Evolutionary conservation across 1,284 basidiomycete species (phyloP).

Genomic region (Amylostereum areolatum): DNA sequence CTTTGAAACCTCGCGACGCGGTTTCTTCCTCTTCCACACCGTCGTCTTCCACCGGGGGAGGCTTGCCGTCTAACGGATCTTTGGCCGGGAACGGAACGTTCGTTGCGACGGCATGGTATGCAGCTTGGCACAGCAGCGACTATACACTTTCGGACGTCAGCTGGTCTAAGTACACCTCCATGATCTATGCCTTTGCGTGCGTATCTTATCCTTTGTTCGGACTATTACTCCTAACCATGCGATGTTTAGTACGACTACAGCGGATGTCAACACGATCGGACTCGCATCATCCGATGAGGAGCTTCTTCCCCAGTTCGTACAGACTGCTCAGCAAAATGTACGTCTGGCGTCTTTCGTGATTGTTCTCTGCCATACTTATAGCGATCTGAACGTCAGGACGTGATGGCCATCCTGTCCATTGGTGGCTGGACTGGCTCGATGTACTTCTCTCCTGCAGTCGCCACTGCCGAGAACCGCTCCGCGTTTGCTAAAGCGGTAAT

Average conservation of each 20-base stretch:
- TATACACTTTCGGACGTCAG: constrained; percentile 39
- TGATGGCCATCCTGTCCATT: constrained; percentile 72
- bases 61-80: neutral
- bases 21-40: neutral
- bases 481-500: constrained; percentile 65
- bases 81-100: constrained; percentile 14
- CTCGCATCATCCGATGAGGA: constrained; percentile 35
- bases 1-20: neutral
- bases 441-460: constrained; percentile 74
- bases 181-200: constrained; percentile 58
- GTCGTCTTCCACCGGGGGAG: neutral
- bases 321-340: constrained; percentile 49
- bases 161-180: constrained; percentile 49
- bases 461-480: constrained; percentile 51
- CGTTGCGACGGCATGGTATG: constrained; percentile 51
- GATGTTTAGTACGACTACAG: constrained; percentile 34
- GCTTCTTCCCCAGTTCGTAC: constrained; percentile 47
- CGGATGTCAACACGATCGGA: constrained; percentile 34
- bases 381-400: constrained; percentile 31
- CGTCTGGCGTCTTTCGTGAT: constrained; percentile 14
- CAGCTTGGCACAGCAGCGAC: constrained; percentile 43
- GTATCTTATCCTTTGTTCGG: constrained; percentile 18
- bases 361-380: constrained; percentile 4
- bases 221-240: neutral
- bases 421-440: constrained; percentile 84